Conservation (phyloP, 2,329 filamentous ascomycete species). For the Calycina marina region DNA sequence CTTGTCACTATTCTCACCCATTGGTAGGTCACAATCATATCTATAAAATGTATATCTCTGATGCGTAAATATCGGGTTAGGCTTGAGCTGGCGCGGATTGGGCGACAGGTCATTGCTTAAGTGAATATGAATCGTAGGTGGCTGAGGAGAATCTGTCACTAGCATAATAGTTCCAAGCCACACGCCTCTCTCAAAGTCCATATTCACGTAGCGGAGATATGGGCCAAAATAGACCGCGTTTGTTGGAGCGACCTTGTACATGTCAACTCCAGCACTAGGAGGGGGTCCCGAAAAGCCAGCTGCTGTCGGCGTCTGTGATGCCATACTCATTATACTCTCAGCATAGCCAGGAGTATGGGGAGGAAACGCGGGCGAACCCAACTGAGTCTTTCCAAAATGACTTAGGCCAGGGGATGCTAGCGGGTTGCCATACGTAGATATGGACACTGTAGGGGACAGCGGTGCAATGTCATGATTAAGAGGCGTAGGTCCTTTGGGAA, state of each 20-base stretch:
- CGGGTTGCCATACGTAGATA: constrained; percentile 60
- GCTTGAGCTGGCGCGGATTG: constrained; percentile 75
- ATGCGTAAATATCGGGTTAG: constrained; percentile 72
- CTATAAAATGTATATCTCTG: constrained; percentile 93
- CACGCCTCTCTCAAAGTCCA: constrained; percentile 80
- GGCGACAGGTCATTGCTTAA: constrained; percentile 81
- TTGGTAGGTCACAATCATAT: constrained; percentile 79
- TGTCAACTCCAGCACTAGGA: constrained; percentile 74
- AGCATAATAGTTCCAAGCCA: constrained; percentile 93
- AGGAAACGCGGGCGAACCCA: constrained; percentile 71
- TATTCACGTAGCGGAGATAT: constrained; percentile 89
- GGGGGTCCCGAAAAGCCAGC: constrained; percentile 84
- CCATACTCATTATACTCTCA: constrained; percentile 72
- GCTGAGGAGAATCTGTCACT: constrained; percentile 79
- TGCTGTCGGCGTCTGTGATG: constrained; percentile 57
- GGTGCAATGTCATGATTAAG: constrained; percentile 70
- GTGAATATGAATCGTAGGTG: constrained; percentile 92
- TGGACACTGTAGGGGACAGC: constrained; percentile 56
- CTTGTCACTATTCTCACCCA: constrained; percentile 72
- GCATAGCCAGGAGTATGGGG: constrained; percentile 75
- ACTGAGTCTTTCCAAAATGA: constrained; percentile 41
- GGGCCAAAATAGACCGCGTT: constrained; percentile 98
- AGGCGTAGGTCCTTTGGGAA: constrained; percentile 88
- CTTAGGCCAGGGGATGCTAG: constrained; percentile 50
- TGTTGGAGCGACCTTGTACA: constrained; percentile 85